These are phyloP conservation scores for Sclerotinia borealis DNA, from an alignment of 2,329 filamentous ascomycete genomes.

Conservation along the genomic window DNA sequence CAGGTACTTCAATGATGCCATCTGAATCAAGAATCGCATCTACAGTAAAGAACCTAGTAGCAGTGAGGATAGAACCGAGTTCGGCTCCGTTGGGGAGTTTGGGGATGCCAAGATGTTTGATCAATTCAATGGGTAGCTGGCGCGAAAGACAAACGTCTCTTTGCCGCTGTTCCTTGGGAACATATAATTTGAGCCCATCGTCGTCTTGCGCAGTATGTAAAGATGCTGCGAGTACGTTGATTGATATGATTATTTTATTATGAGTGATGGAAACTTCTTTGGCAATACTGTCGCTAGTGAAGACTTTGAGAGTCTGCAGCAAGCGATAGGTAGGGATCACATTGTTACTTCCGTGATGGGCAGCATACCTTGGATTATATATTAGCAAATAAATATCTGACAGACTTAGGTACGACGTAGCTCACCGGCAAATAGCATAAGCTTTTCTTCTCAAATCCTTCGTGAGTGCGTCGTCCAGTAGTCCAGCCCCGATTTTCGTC, in stretches of 20 bases:
- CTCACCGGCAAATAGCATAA: neutral
- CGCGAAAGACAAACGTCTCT: neutral
- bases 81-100: neutral
- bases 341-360: neutral
- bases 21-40: neutral
- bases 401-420: neutral
- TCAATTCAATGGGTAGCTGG: neutral
- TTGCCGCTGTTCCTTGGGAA: neutral
- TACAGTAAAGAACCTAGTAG: neutral
- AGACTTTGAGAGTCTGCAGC: neutral
- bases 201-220: neutral
- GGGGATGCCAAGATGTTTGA: neutral
- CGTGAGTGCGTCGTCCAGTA: neutral
- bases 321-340: neutral
- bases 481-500: neutral
- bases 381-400: neutral
- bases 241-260: neutral
- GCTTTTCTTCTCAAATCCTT: neutral
- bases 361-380: neutral
- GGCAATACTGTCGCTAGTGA: neutral
- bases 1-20: neutral
- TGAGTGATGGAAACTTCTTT: constrained; percentile 19
- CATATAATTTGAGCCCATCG: neutral
- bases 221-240: neutral
- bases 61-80: neutral